Evolutionary conservation across 2,329 filamentous ascomycete genomes (phyloP), one percentile per base, ranked within the genome.

Genomic region (Thelonectria rubi): DNA sequence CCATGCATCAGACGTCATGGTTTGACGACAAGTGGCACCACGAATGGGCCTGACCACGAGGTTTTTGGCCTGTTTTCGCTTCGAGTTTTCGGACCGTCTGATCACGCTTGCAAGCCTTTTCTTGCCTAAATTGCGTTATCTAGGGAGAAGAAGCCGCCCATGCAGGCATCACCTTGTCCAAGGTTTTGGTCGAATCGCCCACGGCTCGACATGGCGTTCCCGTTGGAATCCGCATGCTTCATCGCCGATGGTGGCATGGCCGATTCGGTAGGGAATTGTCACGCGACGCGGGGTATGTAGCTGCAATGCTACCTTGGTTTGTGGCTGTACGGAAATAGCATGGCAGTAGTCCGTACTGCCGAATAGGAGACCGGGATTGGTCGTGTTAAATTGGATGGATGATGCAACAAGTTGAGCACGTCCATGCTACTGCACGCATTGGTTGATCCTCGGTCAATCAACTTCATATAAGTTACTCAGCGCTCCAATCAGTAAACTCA

Each of bases 21-120:
- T 46, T 46, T 51, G 42, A 21, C 37, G 11, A 47, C 5, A 26
- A 40, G 52, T 60, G 58, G 58, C 42, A 34, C 58, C 52, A 60
- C 52, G 58, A 47, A 51, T 40, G 40, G 52, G 58, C 32, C 30
- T 48, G 52, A 52, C 52, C 58, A 60, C 52, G 56, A 59, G 56
- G 32, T 46, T 54, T 47, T 39, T 39, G 18, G 42, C 3, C 17
- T 21, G 42, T 45, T 45, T 45, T 21, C 42, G 18, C 42, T 45
- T 45, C 8, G 10, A 21, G 42, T 45, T 45, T 55, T 47, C 30
- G 26, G 30, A 40, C 30, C 42, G 21, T 55, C 30, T 20, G 26
- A 34, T 15, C 40, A 37, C 14, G 14, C 5, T 17, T 5, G 11
- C 6, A 12, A 12, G n/a, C 12, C 5, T n/a, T 40, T 11, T 17